A percentile compares a stretch with the other conserved stretches of the same genome.
These are phyloP conservation scores for Fusarium sp. DNA, from an alignment of 2,329 filamentous ascomycete species.

Conservation along the genomic window DNA sequence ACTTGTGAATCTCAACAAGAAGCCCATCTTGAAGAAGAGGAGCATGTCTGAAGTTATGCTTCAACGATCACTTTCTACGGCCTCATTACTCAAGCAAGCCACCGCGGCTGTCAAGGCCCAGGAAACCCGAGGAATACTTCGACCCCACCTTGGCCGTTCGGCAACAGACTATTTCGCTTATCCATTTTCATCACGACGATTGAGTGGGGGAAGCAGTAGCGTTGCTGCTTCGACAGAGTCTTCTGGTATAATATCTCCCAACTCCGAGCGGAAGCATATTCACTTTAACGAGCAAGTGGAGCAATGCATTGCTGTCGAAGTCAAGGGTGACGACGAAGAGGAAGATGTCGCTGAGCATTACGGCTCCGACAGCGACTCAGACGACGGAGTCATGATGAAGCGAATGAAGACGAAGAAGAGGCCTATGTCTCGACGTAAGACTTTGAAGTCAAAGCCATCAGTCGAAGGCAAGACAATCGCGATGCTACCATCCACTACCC, in stretches of 20 bases:
- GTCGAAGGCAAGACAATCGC: conserved; percentile 86
- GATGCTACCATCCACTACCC: conserved; percentile 85
- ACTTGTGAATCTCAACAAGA: conserved; percentile 74
- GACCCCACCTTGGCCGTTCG: conserved; percentile 69
- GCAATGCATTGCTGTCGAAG: conserved; percentile 93
- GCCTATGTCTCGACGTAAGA: conserved; percentile 55
- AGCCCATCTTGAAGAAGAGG: conserved; percentile 95
- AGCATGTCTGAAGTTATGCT: conserved; percentile 97
- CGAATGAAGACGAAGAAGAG: conserved; percentile 67
- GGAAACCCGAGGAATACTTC: conserved; percentile 65
- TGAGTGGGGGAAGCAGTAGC: conserved; percentile 70
- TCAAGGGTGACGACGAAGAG: conserved; percentile 81
- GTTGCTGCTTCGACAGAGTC: conserved; percentile 74
- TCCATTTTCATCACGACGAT: conserved; percentile 69
- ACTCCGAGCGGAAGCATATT: conserved; percentile 82
- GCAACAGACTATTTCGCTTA: conserved; percentile 76
- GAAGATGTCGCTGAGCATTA: conserved; percentile 67
- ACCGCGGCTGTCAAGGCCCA: conserved; percentile 88
- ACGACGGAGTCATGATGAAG: conserved; percentile 88
- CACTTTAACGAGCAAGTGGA: conserved; percentile 97
- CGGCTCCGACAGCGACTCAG: conserved; percentile 73
- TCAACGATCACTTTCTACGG: conserved; percentile 86
- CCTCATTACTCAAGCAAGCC: conserved; percentile 89
- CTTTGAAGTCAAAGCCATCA: conserved; percentile 53
- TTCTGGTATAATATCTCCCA: conserved; percentile 73